Conservation (phyloP, 306 rosid species). For the Astragalus membranaceus region DNA sequence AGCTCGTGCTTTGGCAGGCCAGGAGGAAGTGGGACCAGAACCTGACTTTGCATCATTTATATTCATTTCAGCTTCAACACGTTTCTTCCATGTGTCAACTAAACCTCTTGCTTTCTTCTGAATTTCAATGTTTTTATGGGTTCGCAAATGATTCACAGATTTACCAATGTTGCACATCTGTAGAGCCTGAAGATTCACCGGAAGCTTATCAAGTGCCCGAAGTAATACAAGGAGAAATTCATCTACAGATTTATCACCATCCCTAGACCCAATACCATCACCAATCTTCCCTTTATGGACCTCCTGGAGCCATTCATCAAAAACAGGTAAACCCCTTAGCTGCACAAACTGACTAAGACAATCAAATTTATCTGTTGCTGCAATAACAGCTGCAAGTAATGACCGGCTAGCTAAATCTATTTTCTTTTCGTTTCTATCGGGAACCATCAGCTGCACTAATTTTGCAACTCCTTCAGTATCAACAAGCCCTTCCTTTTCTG, state of each 20-base stretch:
- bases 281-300: constrained; percentile 72
- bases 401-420: constrained; percentile 66
- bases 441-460: constrained; percentile 69
- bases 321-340: constrained; percentile 63
- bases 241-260: constrained; percentile 60
- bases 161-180: constrained; percentile 66
- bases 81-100: constrained; percentile 88
- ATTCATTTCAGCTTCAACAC: constrained; percentile 88
- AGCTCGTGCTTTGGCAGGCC: constrained; percentile 44
- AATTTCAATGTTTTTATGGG: constrained; percentile 64
- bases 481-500: constrained; percentile 73
- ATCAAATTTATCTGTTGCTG: constrained; percentile 61
- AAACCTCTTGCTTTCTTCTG: constrained; percentile 77
- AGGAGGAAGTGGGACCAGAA: constrained; percentile 46
- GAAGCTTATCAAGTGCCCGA: constrained; percentile 73
- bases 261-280: constrained; percentile 49
- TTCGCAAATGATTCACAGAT: constrained; percentile 80
- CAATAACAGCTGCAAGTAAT: constrained; percentile 71
- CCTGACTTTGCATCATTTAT: constrained; percentile 64
- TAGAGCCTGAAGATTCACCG: constrained; percentile 71
- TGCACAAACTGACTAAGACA: constrained; percentile 72
- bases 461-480: constrained; percentile 69
- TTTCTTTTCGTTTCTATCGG: constrained; percentile 58
- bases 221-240: constrained; percentile 81
- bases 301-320: constrained; percentile 94